Evolutionary conservation across 495 filamentous ascomycete genomes (phyloP), one percentile per base, ranked within the genome.

Genomic region (Penicillium verhagenii): DNA sequence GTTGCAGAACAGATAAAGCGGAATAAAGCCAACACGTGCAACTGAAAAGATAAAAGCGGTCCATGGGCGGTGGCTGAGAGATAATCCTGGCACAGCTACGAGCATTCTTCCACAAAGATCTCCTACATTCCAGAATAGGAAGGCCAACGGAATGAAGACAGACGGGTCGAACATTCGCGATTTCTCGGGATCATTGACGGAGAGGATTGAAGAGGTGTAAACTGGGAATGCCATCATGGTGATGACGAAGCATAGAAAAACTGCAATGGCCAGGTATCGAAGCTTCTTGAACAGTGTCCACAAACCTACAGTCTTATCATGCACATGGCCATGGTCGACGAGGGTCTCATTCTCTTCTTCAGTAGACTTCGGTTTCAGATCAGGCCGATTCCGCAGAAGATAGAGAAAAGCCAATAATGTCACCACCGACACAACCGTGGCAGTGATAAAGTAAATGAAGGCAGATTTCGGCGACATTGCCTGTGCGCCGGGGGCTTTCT

Each of bases 41-140:
- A 95, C 58, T 4, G 89, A 70, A 3, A 89, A 58, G 1, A 79
- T 58, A 53, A 96, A 86, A 2, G 96, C 68, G 4, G 82, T 45
- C 2, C 68, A 63, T 9, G 93, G 91, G 9, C 80, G 79, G 11
- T 82, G 76, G 0, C 78, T 73, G 40, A 92, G 74, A 11, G 81
- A 81, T n/a, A 85, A 65, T 0, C 72, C 67, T 6, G 88, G 84
- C 9, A 88, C 67, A 7, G 86, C 76, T 13, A 91, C 87, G 0
- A 81, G 38, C n/a, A 94, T 74, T 2, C 95, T 80, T 0, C 93
- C 93, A 8, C 79, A 25, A 4, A 97, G 75, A 66, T 99, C 94
- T 31, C 94, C 94, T 6, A 85, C 60, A 60, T 97, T 99, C 94
- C 94, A 99, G 60, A 96, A 80, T 25, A 99, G 82, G 72, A 97